Evolutionary conservation across 2,329 filamentous ascomycete species (phyloP), one percentile per base, ranked within the genome.

Genomic region (Trichoderma simmonsii): DNA sequence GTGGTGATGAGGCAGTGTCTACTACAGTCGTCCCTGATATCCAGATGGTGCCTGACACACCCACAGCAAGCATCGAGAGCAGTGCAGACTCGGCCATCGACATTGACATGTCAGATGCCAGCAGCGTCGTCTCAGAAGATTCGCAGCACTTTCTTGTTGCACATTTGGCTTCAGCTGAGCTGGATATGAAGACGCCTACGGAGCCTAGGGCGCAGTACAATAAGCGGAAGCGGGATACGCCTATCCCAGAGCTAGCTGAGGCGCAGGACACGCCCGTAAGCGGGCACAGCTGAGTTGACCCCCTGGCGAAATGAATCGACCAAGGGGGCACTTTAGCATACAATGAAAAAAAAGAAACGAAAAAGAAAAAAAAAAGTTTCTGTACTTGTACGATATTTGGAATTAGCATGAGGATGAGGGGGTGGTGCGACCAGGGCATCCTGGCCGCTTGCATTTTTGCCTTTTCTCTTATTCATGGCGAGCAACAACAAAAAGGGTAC

Each of bases 81-180:
- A 75, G 39, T 24, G 60, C 66, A 11, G 71, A 72, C 24, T 72
- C 75, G 21, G 79, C 81, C 63, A 78, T 78, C 36, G 86, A 88
- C 36, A 78, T 86, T 6, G 85, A 87, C 60, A 86, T 86, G 83
- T 86, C 85, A n/a, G 86, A 87, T 72, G 77, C 79, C 6, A 81
- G 80, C 71, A 86, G 82, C 73, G 78, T 81, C 70, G 70, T 78
- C 24, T 82, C 82, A 5, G 82, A 82, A 62, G 78, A 79, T 30
- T 30, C 32, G 7, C 63, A 60, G 15, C 18, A 74, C 79, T 5
- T 78, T 78, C 26, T 74, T 72, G 79, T 82, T 18, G 7, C 43
- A 4, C 36, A 30, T n/a, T 28, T 39, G 30, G 67, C 28, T 32
- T 76, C 78, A 72, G 15, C 57, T 21, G 81, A 83, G 26, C 24